A percentile compares a stretch with the other conserved stretches of the same genome.
Evolutionary conservation across 2,329 filamentous ascomycete genomes (phyloP).

Genomic region (Phaeosphaeriaceae sp.): DNA sequence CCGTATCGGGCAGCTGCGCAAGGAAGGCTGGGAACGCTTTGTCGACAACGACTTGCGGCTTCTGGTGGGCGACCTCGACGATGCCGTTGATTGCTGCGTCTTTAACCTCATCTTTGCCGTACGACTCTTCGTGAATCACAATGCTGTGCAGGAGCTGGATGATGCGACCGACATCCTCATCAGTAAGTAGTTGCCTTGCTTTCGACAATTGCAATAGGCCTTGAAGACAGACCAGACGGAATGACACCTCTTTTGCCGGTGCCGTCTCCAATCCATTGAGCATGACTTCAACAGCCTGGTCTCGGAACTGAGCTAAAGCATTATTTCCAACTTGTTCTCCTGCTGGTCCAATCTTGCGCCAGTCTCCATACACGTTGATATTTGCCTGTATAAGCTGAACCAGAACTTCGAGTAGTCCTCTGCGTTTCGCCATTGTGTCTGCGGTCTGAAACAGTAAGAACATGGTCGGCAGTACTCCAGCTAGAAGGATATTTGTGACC

Average conservation of each 20-base stretch:
- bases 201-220: conserved; percentile 54
- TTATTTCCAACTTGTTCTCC: conserved; percentile 41
- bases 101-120: conserved; percentile 64
- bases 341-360: conserved; percentile 54
- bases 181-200: conserved; percentile 50
- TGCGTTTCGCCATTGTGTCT: conserved; percentile 67
- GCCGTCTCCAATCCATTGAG: conserved; percentile 52
- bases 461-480: conserved; percentile 64
- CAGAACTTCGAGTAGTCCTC: conserved; percentile 68
- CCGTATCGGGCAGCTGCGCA: conserved; percentile 66
- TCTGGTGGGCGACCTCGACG: conserved; percentile 67
- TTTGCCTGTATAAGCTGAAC: conserved; percentile 66
- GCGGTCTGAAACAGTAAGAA: conserved; percentile 67
- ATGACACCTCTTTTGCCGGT: conserved; percentile 58
- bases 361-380: conserved; percentile 63
- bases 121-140: conserved; percentile 64
- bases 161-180: conserved; percentile 55
- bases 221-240: conserved; percentile 54
- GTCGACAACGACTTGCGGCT: conserved; percentile 67
- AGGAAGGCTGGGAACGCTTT: conserved; percentile 72
- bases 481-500: conserved; percentile 63
- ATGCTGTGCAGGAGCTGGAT: conserved; percentile 68
- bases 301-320: conserved; percentile 49
- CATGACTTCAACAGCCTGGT: conserved; percentile 52
- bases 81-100: conserved; percentile 65